Conservation (phyloP, 192 early-diverging fungal species). For the Backusella mclennaniae region DNA sequence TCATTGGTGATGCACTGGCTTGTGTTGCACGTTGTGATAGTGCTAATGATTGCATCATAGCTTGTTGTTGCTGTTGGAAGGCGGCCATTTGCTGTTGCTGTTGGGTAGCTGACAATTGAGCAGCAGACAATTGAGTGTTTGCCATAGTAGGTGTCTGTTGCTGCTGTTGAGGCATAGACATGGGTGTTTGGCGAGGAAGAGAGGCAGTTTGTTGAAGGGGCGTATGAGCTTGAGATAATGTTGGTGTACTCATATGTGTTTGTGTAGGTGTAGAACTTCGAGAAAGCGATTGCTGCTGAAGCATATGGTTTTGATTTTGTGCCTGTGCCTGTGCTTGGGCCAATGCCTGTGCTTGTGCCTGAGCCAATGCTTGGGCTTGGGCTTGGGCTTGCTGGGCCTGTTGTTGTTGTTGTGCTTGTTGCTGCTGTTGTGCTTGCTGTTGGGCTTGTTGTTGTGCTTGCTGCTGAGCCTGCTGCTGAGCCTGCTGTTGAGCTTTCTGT, state of each 20-base stretch:
- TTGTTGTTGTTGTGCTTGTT: slow-evolving; percentile 10
- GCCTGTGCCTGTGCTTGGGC: slow-evolving; percentile 11
- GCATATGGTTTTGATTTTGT: not conserved
- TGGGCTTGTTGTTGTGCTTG: slow-evolving; percentile 18
- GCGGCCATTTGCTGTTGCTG: slow-evolving; percentile 15
- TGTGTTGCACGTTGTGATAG: slow-evolving; percentile 11
- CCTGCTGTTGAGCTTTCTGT: slow-evolving; percentile 27
- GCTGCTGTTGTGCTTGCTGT: slow-evolving; percentile 21
- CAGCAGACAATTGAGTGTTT: slow-evolving; percentile 9
- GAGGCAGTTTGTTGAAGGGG: slow-evolving; percentile 8
- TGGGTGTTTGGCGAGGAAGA: not conserved
- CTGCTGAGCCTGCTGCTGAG: slow-evolving; percentile 14
- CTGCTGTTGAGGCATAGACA: not conserved
- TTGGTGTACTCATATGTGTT: slow-evolving; percentile 16
- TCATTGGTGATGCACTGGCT: slow-evolving; percentile 3
- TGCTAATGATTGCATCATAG: not conserved
- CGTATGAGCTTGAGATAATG: slow-evolving; percentile 11
- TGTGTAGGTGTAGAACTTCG: slow-evolving; percentile 19
- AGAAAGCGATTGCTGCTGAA: not conserved
- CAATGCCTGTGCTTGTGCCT: slow-evolving; percentile 10
- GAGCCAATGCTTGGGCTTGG: slow-evolving; percentile 3
- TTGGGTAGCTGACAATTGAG: not conserved
- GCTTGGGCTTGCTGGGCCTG: slow-evolving; percentile 28
- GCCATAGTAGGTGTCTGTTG: slow-evolving; percentile 1
- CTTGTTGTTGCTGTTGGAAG: slow-evolving; percentile 7